These are phyloP conservation scores for Blastocystis sp. DNA, from an alignment of 352 stramenopile genomes.

Conservation along the genomic window DNA sequence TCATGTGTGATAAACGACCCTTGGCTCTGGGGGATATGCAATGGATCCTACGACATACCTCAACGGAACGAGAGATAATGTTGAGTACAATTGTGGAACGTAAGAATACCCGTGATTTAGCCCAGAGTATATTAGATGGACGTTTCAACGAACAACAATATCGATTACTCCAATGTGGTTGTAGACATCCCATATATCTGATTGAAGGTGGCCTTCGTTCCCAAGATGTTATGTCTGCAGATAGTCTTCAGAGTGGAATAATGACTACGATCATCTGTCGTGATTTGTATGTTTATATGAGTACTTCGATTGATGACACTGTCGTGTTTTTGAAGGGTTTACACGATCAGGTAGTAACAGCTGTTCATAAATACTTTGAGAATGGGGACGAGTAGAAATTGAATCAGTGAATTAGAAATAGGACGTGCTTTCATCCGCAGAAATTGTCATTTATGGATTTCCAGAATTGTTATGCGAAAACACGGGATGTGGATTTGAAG, in stretches of 20 bases:
- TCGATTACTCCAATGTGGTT: conserved; percentile 69
- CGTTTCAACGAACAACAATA: conserved; percentile 72
- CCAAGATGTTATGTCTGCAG: conserved; percentile 35
- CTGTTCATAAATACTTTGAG: background rate
- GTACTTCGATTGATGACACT: conserved; percentile 61
- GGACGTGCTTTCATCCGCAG: conserved; percentile 31
- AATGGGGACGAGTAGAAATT: background rate
- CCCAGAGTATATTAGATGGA: conserved; percentile 71
- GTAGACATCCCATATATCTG: conserved; percentile 70
- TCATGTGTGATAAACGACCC: conserved; percentile 70
- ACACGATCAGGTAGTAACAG: background rate
- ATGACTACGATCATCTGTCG: conserved; percentile 35
- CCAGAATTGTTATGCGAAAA: conserved; percentile 30
- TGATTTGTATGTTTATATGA: conserved; percentile 57
- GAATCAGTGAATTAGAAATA: background rate
- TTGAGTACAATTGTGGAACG: conserved; percentile 71
- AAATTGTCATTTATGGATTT: conserved; percentile 5
- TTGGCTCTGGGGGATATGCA: conserved; percentile 71
- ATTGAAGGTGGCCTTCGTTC: conserved; percentile 69
- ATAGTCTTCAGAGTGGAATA: conserved; percentile 5
- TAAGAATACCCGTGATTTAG: conserved; percentile 71
- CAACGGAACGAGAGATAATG: conserved; percentile 67
- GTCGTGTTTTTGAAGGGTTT: conserved; percentile 59
- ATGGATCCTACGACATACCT: conserved; percentile 68
- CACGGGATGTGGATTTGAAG: background rate